Evolutionary conservation across 2,329 filamentous ascomycete genomes (phyloP).

Genomic region (Aureobasidium pullulans): DNA sequence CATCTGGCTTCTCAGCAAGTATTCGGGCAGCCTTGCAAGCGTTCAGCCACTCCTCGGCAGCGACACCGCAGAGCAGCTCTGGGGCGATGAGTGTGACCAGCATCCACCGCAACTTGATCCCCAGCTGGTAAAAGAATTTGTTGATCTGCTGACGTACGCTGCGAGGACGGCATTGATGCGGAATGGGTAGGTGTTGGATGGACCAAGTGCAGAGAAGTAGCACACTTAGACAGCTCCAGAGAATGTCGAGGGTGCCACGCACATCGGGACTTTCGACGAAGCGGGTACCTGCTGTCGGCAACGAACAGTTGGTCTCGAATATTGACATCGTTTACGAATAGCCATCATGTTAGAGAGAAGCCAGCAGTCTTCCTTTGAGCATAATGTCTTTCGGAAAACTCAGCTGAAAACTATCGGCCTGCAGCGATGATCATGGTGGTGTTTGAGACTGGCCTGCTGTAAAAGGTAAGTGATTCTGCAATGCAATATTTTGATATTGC

Average conservation of each 20-base stretch:
- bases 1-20: background rate
- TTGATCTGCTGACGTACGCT: background rate
- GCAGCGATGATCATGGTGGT: background rate
- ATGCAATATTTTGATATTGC: background rate
- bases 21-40: background rate
- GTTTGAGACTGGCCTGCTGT: background rate
- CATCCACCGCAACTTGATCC: constrained; percentile 1
- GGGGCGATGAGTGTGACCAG: background rate
- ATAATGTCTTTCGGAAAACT: background rate
- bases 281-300: background rate
- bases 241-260: constrained; percentile 4
- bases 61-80: background rate
- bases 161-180: background rate
- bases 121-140: background rate
- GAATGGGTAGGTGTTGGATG: background rate
- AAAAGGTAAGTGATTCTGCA: background rate
- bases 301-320: background rate
- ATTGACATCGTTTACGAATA: background rate
- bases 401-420: background rate
- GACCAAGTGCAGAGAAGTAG: constrained; percentile 8
- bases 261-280: constrained; percentile 1
- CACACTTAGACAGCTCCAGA: constrained; percentile 11
- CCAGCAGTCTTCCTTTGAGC: background rate
- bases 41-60: constrained; percentile 1
- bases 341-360: background rate